These are phyloP conservation scores for Petunia hybrid DNA, from an alignment of 305 asterid species.

Conservation along the genomic window DNA sequence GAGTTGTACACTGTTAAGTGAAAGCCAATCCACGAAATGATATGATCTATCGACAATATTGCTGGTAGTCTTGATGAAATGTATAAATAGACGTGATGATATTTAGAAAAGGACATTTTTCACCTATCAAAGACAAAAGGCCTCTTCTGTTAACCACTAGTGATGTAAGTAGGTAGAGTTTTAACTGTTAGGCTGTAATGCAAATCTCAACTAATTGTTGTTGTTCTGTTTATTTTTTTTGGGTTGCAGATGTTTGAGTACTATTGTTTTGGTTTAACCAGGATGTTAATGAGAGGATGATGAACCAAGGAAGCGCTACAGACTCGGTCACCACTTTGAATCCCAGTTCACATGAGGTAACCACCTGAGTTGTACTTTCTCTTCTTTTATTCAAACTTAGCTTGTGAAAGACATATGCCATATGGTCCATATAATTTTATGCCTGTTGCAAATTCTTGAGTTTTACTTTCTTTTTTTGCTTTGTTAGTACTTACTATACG, in stretches of 20 bases:
- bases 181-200: conserved; percentile 18
- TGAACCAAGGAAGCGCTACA: conserved; percentile 77
- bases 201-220: neutral
- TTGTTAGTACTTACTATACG: neutral
- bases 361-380: conserved; percentile 2
- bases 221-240: neutral
- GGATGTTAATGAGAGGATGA: conserved; percentile 55
- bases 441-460: neutral
- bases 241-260: neutral
- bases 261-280: conserved; percentile 24
- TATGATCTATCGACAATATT: too few relatives aligned
- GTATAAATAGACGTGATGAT: neutral
- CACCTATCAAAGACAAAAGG: too few relatives aligned
- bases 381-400: neutral
- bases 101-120: neutral
- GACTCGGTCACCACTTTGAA: conserved; percentile 49
- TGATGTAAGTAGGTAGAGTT: conserved; percentile 4
- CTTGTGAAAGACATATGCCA: neutral
- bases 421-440: conserved; percentile 4
- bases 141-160: neutral
- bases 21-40: too few relatives aligned
- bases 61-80: too few relatives aligned
- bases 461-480: neutral
- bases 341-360: conserved; percentile 68
- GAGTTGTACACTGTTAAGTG: too few relatives aligned